These are phyloP conservation scores for Teunomyces atbi DNA, from an alignment of 805 yeast species.

Conservation along the genomic window DNA sequence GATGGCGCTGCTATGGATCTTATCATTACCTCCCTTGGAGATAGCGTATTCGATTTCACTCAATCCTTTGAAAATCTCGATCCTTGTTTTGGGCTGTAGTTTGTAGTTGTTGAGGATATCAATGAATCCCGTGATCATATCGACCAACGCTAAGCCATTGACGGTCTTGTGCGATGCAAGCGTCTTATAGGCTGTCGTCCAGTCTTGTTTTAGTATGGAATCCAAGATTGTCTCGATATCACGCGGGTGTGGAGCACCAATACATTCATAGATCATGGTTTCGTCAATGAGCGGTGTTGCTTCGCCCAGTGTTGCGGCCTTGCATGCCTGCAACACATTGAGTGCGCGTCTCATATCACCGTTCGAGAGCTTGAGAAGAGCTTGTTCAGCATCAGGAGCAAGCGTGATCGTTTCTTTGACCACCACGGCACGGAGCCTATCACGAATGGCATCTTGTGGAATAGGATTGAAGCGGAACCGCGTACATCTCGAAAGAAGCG, in stretches of 20 bases:
- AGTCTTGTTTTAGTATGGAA: constrained; percentile 80
- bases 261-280: constrained; percentile 85
- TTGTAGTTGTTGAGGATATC: constrained; percentile 69
- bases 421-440: constrained; percentile 67
- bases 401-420: constrained; percentile 64
- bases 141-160: constrained; percentile 89
- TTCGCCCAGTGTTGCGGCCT: constrained; percentile 57
- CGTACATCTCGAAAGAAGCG: constrained; percentile 90
- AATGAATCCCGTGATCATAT: constrained; percentile 73
- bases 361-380: constrained; percentile 69
- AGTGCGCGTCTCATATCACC: constrained; percentile 97
- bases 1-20: constrained; percentile 84
- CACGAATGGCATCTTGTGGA: constrained; percentile 60
- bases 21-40: constrained; percentile 89
- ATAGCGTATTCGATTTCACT: constrained; percentile 90
- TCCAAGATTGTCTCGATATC: constrained; percentile 76
- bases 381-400: constrained; percentile 54
- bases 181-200: constrained; percentile 74
- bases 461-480: constrained; percentile 91
- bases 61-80: constrained; percentile 63
- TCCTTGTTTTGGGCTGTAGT: constrained; percentile 59
- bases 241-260: constrained; percentile 92
- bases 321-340: constrained; percentile 91
- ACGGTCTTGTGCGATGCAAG: constrained; percentile 60
- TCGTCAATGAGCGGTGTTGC: constrained; percentile 56